phyloP scores from a whole-genome alignment of 164 flowering plant genomes.

The Nelumbo lutea region DNA sequence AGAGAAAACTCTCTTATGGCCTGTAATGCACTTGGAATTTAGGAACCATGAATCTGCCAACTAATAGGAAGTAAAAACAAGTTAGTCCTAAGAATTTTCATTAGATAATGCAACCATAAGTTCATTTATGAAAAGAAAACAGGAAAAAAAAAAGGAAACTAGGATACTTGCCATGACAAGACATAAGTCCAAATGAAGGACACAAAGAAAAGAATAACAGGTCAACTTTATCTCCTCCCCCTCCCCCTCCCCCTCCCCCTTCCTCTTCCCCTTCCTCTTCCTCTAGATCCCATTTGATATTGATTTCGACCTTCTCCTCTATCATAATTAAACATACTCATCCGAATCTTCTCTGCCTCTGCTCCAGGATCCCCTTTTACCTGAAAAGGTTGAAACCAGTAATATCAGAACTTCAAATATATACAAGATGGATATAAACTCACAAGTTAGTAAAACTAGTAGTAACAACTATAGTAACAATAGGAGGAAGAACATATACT shows the following conservation, averaged over 20 bases:
- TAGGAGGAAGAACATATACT: neutral
- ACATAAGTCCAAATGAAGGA: neutral
- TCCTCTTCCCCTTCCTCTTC: conserved; percentile 29
- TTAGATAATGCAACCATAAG: neutral
- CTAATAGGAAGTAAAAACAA: neutral
- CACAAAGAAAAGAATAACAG: neutral
- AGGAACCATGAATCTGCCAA: neutral
- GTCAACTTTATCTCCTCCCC: conserved; percentile 20
- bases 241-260: conserved; percentile 22
- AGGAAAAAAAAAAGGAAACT: neutral
- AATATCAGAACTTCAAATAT: neutral
- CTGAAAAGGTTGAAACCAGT: conserved; percentile 30
- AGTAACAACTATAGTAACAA: neutral
- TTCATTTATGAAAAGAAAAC: neutral
- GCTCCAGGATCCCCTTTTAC: conserved; percentile 27
- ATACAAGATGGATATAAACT: neutral
- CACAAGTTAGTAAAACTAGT: neutral
- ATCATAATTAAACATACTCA: conserved; percentile 74
- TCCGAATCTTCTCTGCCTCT: conserved; percentile 51
- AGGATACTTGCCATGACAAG: neutral
- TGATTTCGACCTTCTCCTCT: conserved; percentile 22
- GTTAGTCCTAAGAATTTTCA: neutral
- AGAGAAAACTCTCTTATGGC: neutral
- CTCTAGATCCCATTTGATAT: conserved; percentile 17
- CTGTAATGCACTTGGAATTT: neutral